A percentile compares a stretch with the other conserved stretches of the same genome.
Conservation (phyloP, 345 rosid species). For the Melaleuca quinquenervia region DNA sequence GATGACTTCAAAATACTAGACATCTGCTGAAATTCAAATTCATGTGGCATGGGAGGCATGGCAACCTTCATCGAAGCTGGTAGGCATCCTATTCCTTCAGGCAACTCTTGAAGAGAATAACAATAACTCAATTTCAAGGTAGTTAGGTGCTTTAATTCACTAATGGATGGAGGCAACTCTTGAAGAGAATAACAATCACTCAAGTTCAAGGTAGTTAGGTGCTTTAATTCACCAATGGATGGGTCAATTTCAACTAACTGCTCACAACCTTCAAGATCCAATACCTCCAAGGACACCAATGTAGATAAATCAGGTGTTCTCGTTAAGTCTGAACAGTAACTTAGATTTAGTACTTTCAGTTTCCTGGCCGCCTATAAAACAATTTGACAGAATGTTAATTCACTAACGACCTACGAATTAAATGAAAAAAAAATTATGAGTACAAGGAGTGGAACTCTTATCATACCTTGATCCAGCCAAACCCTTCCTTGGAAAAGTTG, state of each 20-base stretch:
- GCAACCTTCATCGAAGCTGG: background rate
- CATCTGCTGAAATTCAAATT: background rate
- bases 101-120: background rate
- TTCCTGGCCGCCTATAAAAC: background rate
- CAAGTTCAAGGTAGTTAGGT: background rate
- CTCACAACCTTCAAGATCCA: background rate
- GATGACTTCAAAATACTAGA: background rate
- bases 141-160: background rate
- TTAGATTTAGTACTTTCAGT: background rate
- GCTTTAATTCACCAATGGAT: background rate
- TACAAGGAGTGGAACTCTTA: background rate
- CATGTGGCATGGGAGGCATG: background rate
- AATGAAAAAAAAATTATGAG: background rate
- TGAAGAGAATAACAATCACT: background rate
- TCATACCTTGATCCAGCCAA: background rate
- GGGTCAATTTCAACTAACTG: background rate
- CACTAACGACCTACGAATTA: fast-evolving
- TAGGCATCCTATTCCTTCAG: background rate
- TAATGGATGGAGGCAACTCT: too few relatives aligned
- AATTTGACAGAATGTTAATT: background rate
- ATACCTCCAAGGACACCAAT: background rate
- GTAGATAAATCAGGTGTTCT: background rate
- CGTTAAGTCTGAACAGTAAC: background rate
- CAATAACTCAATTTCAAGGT: background rate
- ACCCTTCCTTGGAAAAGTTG: background rate